These are phyloP conservation scores for Exophiala xenobiotica DNA, from an alignment of 2,329 filamentous ascomycete genomes.

Conservation along the genomic window DNA sequence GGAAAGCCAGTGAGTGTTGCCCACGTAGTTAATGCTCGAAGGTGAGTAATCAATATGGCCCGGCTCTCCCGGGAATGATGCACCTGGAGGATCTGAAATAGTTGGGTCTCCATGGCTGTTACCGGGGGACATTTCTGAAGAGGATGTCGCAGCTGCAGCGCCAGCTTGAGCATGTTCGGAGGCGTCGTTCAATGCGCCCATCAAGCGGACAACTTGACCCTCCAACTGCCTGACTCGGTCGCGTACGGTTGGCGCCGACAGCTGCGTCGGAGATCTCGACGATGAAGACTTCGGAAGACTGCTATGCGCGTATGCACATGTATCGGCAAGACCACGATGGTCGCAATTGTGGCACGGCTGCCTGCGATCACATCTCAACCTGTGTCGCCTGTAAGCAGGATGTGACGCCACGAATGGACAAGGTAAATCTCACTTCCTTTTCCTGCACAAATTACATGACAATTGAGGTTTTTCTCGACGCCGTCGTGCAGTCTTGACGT, in stretches of 20 bases:
- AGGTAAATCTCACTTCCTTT: conserved; percentile 9
- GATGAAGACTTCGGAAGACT: neutral
- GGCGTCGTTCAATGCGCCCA: conserved; percentile 10
- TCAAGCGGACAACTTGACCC: conserved; percentile 19
- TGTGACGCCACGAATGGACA: neutral
- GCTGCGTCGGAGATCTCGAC: neutral
- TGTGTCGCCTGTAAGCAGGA: conserved; percentile 36
- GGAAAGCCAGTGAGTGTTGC: conserved; percentile 9
- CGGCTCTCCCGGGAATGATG: neutral
- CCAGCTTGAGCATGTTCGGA: neutral
- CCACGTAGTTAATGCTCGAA: conserved; percentile 37
- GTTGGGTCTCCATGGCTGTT: neutral
- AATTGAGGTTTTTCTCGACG: conserved; percentile 18
- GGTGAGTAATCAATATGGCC: conserved; percentile 41
- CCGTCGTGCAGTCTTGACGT: conserved; percentile 7
- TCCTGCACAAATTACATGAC: conserved; percentile 15
- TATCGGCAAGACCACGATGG: conserved; percentile 75
- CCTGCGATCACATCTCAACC: conserved; percentile 43
- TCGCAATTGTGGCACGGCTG: conserved; percentile 46
- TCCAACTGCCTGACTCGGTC: conserved; percentile 26
- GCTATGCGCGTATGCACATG: conserved; percentile 74
- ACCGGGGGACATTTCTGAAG: neutral
- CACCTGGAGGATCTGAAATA: neutral
- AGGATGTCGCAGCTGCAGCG: neutral
- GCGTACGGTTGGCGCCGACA: conserved; percentile 5